Evolutionary conservation across 345 rosid genomes (phyloP).

Genomic region (Brassica cretica): DNA sequence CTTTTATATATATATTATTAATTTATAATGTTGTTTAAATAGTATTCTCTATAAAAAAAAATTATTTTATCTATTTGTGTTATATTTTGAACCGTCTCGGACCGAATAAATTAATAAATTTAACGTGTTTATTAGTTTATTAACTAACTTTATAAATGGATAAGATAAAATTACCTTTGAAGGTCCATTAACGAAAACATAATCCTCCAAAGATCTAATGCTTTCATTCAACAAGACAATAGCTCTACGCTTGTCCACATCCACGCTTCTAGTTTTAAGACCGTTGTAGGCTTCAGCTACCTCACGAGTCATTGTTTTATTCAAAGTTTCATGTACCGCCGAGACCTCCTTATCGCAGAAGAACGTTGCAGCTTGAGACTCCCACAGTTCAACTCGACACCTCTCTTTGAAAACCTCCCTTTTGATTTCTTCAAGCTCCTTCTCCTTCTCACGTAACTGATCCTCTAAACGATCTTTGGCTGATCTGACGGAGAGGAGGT

Average conservation of each 20-base stretch:
- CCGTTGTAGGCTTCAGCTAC: conserved; percentile 46
- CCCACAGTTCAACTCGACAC: conserved; percentile 55
- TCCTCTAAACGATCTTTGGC: conserved; percentile 45
- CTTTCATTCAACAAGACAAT: conserved; percentile 54
- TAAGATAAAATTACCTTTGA: conserved; percentile 54
- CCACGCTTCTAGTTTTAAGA: conserved; percentile 43
- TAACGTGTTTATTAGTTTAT: no score
- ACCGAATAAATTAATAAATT: no score
- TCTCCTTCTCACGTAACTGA: conserved; percentile 45
- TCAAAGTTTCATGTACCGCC: conserved; percentile 50
- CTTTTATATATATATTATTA: no score
- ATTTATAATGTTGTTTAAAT: no score
- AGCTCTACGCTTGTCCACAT: conserved; percentile 54
- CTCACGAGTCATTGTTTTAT: conserved; percentile 59
- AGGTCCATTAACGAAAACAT: conserved; percentile 36
- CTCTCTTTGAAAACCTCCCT: conserved; percentile 43
- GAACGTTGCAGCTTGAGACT: conserved; percentile 52
- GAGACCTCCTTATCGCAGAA: conserved; percentile 54
- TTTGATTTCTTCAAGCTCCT: conserved; percentile 50
- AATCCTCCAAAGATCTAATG: conserved; percentile 64
- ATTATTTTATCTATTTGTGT: no score
- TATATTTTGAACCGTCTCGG: no score
- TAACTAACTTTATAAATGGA: background rate
- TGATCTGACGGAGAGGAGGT: conserved; percentile 41
- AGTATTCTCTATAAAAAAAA: no score